Percentiles rank a stretch among this genome's conserved stretches.
Conservation (phyloP, 1,284 basidiomycete genomes). For the Gymnopus androsaceus region DNA sequence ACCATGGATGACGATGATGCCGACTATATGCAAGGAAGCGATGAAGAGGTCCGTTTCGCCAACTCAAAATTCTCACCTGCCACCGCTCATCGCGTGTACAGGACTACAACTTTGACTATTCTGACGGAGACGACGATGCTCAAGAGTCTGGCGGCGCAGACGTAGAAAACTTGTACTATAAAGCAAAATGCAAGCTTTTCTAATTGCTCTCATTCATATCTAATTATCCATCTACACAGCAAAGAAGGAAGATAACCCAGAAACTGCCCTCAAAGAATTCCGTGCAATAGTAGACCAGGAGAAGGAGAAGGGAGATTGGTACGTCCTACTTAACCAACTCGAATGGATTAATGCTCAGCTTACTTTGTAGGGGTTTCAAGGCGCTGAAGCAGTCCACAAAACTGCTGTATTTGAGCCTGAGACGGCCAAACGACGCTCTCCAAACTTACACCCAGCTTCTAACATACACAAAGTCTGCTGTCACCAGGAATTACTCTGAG, state of each 20-base stretch:
- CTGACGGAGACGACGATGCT: conserved; percentile 85
- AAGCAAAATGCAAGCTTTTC: conserved; percentile 80
- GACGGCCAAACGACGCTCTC: conserved; percentile 82
- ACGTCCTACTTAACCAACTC: conserved; percentile 19
- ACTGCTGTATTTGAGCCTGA: conserved; percentile 81
- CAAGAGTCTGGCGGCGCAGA: conserved; percentile 84
- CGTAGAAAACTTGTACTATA: conserved; percentile 98
- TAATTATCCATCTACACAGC: conserved; percentile 48
- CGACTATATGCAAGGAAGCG: conserved; percentile 86
- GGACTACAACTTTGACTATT: conserved; percentile 98
- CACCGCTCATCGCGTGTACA: conserved; percentile 34
- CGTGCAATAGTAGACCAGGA: conserved; percentile 86
- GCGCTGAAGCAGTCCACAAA: conserved; percentile 98
- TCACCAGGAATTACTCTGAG: conserved; percentile 91
- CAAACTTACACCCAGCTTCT: conserved; percentile 84
- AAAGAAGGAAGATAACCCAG: conserved; percentile 90
- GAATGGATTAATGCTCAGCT: background rate
- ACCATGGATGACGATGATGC: conserved; percentile 87
- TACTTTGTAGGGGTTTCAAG: conserved; percentile 87
- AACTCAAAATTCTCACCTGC: conserved; percentile 17
- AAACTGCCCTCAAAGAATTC: conserved; percentile 88
- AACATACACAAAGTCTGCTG: conserved; percentile 90
- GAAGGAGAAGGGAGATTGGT: conserved; percentile 92
- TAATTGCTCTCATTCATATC: background rate
- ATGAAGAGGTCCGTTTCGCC: conserved; percentile 64